Percentiles rank a stretch among this genome's conserved stretches.
Evolutionary conservation across 192 early-diverging fungal genomes (phyloP).

Genomic region (Entrophospora sp.): DNA sequence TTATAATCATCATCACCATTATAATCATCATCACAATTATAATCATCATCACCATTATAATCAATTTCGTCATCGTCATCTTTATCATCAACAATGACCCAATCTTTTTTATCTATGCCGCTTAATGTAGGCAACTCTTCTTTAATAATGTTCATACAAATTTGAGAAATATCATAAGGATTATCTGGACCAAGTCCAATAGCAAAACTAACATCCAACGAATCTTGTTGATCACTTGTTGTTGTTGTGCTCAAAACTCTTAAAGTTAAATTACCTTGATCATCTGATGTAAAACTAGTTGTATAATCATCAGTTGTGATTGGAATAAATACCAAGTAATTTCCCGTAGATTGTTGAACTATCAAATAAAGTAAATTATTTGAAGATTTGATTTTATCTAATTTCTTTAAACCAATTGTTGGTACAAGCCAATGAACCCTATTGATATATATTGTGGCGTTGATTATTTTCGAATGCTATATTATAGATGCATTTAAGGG

Average conservation of each 20-base stretch:
- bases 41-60: neutral
- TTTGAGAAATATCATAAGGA: too few relatives aligned
- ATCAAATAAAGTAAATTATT: conserved; percentile 11
- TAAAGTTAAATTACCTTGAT: neutral
- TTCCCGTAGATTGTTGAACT: conserved; percentile 10
- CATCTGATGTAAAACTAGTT: conserved; percentile 2
- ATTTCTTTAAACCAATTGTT: neutral
- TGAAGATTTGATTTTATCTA: neutral
- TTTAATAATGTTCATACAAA: too few relatives aligned
- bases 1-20: neutral
- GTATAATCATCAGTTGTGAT: neutral
- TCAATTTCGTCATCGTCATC: neutral
- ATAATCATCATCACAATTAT: neutral
- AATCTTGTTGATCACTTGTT: too few relatives aligned
- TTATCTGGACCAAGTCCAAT: too few relatives aligned
- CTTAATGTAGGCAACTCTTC: too few relatives aligned
- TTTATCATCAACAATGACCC: too few relatives aligned
- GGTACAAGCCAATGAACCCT: conserved; percentile 6
- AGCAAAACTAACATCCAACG: too few relatives aligned
- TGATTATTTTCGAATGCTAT: too few relatives aligned
- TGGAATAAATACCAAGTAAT: conserved; percentile 7
- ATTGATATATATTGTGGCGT: too few relatives aligned
- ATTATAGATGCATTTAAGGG: too few relatives aligned
- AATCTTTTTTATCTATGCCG: too few relatives aligned
- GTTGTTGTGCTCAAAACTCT: neutral